Evolutionary conservation across 768 basidiomycete species (phyloP), one percentile per base, ranked within the genome.

Genomic region (Lactarius quietus): DNA sequence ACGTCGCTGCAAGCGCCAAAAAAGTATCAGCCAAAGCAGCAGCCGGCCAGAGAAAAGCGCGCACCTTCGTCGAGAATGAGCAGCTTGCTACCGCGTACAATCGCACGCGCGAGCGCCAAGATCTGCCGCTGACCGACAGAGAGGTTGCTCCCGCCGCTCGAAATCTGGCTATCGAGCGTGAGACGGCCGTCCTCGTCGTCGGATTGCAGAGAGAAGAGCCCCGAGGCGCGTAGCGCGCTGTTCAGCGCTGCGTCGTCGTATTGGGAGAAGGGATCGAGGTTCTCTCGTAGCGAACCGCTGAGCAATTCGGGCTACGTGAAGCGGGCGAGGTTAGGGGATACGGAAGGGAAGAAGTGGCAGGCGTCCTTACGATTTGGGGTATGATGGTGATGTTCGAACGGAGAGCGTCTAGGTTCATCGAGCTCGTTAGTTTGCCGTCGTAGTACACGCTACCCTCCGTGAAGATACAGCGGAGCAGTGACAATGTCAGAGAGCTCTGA

Each of bases 121-220:
- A 87, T 80, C 71, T 87, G 86, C 12, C 84, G 75, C 70, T 87
- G 83, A 4, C 86, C 85, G n/a, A 86, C 79, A 6, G 80, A 82
- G n/a, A 83, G 70, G 66, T 83, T 83, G 1, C 74, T 61, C 0
- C 81, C 81, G 2, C 80, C 82, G 26, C 76, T 76, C 3, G 81
- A 74, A 38, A 84, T 79, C 33, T 69, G 65, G 48, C 77, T 81
- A 62, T 84, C 81, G 1, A 84, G 75, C 4, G 78, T 80, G 33
- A 84, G 72, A 2, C 72, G 74, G 29, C 65, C 74, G 33, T 78
- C 76, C 1, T 78, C 76, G 7, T 68, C 72, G 1, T 79, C 76
- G 14, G 73, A 72, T 62, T 81, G 79, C 7, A 80, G 69, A 3
- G 76, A 72, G 66, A 77, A 80, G 4, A 83, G 73, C 3, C 84